Evolutionary conservation across 2,329 filamentous ascomycete species (phyloP).

Genomic region (Clonostachys rhizophaga): DNA sequence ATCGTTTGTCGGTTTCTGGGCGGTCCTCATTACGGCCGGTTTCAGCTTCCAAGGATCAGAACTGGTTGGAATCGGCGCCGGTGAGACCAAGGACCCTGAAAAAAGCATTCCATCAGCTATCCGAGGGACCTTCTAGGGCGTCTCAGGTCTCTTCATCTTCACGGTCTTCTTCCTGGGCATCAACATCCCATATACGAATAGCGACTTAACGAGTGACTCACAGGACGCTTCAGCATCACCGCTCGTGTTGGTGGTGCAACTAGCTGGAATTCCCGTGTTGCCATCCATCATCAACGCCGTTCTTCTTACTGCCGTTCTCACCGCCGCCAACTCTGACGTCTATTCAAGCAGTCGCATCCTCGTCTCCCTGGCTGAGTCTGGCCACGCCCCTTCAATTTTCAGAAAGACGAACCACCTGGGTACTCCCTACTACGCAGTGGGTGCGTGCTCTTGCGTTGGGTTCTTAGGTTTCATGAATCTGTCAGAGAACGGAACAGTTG

Average conservation of each 20-base stretch:
- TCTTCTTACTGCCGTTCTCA: constrained; percentile 72
- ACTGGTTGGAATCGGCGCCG: constrained; percentile 73
- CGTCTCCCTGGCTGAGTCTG: constrained; percentile 59
- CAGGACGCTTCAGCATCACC: constrained; percentile 61
- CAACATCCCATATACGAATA: constrained; percentile 59
- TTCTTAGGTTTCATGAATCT: constrained; percentile 66
- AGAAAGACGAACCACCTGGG: constrained; percentile 55
- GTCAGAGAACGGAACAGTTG: constrained; percentile 48
- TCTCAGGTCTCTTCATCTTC: constrained; percentile 63
- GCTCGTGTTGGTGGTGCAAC: constrained; percentile 54
- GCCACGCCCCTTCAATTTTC: constrained; percentile 57
- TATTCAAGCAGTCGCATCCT: constrained; percentile 69
- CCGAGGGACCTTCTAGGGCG: constrained; percentile 70
- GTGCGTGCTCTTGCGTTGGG: constrained; percentile 47
- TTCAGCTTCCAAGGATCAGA: constrained; percentile 72
- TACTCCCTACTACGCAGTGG: constrained; percentile 60
- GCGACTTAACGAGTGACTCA: constrained; percentile 41
- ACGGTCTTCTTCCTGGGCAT: constrained; percentile 69
- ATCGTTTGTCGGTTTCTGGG: constrained; percentile 67
- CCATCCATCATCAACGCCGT: constrained; percentile 73
- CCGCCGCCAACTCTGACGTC: constrained; percentile 73
- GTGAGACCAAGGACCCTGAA: constrained; percentile 68
- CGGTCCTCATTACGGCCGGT: constrained; percentile 58
- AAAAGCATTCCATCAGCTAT: constrained; percentile 71
- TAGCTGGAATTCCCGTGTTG: constrained; percentile 60